These are phyloP conservation scores for Ramularia collo-cygni DNA, from an alignment of 2,329 filamentous ascomycete genomes.

Conservation along the genomic window DNA sequence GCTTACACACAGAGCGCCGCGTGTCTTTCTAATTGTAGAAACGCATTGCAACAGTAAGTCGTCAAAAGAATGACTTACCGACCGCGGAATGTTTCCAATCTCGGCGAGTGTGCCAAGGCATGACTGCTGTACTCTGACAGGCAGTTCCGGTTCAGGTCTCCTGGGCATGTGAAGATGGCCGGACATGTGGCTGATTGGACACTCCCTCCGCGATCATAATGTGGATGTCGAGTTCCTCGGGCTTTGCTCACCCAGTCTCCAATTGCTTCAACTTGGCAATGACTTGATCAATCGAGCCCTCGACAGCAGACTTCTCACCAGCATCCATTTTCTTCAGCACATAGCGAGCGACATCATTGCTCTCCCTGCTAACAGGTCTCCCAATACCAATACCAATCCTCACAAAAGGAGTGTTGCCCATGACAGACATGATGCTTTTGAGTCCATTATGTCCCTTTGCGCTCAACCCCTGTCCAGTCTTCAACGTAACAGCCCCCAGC, in stretches of 20 bases:
- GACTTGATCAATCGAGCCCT: constrained; percentile 27
- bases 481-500: constrained; percentile 60
- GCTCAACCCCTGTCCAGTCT: constrained; percentile 44
- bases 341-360: constrained; percentile 63
- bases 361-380: constrained; percentile 64
- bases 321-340: constrained; percentile 63
- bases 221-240: too few species aligned
- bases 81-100: too few species aligned
- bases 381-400: constrained; percentile 77
- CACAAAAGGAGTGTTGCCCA: constrained; percentile 69
- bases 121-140: too few species aligned
- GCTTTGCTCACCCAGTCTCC: constrained; percentile 18
- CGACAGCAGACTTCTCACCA: constrained; percentile 39
- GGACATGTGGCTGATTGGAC: too few species aligned
- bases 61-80: too few species aligned
- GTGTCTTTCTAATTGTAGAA: too few species aligned
- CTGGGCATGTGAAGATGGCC: too few species aligned
- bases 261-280: constrained; percentile 33
- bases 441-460: constrained; percentile 41
- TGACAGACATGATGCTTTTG: constrained; percentile 58
- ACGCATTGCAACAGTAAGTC: too few species aligned
- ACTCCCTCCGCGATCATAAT: too few species aligned
- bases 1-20: too few species aligned
- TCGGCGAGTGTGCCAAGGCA: too few species aligned
- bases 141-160: too few species aligned